Base-by-base conservation (phyloP, 768 basidiomycete species). In the Lactifluus pinguis region DNA sequence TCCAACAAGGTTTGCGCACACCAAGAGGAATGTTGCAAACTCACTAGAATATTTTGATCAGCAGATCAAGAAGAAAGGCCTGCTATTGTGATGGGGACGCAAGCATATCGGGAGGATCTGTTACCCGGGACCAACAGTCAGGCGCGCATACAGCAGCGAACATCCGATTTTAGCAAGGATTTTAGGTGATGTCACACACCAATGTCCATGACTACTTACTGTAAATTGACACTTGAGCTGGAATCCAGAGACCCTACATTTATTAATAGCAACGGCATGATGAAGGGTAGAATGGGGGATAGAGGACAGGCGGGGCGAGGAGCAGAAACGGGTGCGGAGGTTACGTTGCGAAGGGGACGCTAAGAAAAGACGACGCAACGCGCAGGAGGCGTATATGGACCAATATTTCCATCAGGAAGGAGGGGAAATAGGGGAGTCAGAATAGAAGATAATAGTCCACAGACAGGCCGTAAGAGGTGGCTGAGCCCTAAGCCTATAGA, bases 341-440 rank as follows among this genome's bases (percentile, higher is more conserved):
- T 51, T 50, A 55, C 56, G 41, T 52, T 48, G 63, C 38, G 32
- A 49, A 49, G 50, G 55, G 62, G 42, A 50, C 49, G 51, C 58
- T 47, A 45, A 32, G 19, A 49, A 60, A 52, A 51, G 53, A 44
- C 59, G 53, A 63, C 59, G 57, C 58, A 63, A 52, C 53, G 63
- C 54, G 47, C 50, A 57, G 48, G 63, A 62, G 63, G 60, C 60
- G 63, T 62, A 62, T 55, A 64, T 62, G 63, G 56, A 62, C 38
- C 11, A 62, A 55, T 62, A 62, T 64, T 62, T 64, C 60, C 63
- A 64, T 64, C 63, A 64, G 48, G 63, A 62, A 64, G 63, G 60
- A 56, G 60, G 63, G 39, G 63, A 49, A 53, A 62, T 51, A 57
- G 63, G 60, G 63, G 63, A 30, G 19, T 36, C 48, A 64, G 63